Conservation (phyloP, 208 protist species). For the Spironucleus salmonicida region DNA sequence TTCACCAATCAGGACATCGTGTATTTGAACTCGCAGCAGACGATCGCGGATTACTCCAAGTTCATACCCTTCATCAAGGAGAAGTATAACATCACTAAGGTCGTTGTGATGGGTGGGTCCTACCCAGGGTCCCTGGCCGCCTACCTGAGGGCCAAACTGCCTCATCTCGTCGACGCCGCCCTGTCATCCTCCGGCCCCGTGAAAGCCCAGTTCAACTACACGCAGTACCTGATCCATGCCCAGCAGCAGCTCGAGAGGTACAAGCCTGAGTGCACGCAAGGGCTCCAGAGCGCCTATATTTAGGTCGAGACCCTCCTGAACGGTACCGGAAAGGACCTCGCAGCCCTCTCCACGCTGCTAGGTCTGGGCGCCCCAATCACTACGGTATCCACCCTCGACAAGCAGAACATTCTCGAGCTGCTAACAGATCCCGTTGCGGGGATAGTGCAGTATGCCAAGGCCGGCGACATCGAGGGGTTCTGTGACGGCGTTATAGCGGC, state of each 20-base stretch:
- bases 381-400: no score
- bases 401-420: no score
- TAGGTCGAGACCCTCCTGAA: no score
- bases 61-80: slow-evolving; percentile 31
- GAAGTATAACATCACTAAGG: background rate
- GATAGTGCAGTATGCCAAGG: no score
- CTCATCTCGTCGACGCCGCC: slow-evolving; percentile 23
- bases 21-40: slow-evolving; percentile 3
- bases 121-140: slow-evolving; percentile 32
- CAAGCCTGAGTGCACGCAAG: no score
- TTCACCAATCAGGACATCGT: background rate
- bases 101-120: slow-evolving; percentile 33
- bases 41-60: slow-evolving; percentile 31
- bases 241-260: background rate
- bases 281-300: no score
- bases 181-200: slow-evolving; percentile 32
- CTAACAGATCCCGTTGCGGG: no score
- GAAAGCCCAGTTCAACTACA: background rate
- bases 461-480: no score
- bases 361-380: no score
- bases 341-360: no score
- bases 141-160: slow-evolving; percentile 22
- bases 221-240: background rate
- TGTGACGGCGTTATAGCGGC: no score
- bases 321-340: no score